Evolutionary conservation across 345 rosid genomes (phyloP).

Genomic region (Lumnitzera racemosa): DNA sequence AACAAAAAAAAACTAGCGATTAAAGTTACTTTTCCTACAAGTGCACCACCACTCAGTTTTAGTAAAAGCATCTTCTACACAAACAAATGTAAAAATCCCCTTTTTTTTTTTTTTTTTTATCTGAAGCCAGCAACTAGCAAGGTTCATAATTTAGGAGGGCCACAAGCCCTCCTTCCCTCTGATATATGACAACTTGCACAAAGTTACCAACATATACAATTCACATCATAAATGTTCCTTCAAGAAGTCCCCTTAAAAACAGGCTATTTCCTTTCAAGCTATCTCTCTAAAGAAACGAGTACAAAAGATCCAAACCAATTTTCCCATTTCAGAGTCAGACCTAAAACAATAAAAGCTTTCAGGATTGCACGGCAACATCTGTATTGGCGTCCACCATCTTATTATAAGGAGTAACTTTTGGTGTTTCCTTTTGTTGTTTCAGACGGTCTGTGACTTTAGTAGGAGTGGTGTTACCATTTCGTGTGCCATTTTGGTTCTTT

Average conservation of each 20-base stretch:
- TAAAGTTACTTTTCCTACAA: no score
- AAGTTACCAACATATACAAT: slow-evolving; percentile 34
- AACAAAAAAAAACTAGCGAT: no score
- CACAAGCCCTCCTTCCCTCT: slow-evolving; percentile 8
- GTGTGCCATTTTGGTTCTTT: slow-evolving; percentile 20
- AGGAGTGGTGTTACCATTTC: slow-evolving; percentile 29
- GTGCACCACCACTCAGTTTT: no score
- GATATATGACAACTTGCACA: slow-evolving; percentile 18
- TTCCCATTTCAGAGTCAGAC: slow-evolving; percentile 16
- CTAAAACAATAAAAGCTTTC: slow-evolving; percentile 10
- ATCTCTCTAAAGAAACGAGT: slow-evolving; percentile 6
- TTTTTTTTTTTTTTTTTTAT: no score
- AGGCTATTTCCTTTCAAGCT: slow-evolving; percentile 23
- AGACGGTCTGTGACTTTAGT: slow-evolving; percentile 37
- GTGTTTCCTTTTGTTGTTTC: slow-evolving; percentile 27
- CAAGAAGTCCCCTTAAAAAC: slow-evolving; percentile 1
- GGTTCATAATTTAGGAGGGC: no score
- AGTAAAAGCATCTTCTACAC: no score
- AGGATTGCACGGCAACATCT: slow-evolving; percentile 33
- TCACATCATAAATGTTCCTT: slow-evolving; percentile 13
- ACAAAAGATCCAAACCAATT: slow-evolving; percentile 12
- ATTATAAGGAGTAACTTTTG: slow-evolving; percentile 33
- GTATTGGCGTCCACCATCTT: slow-evolving; percentile 21
- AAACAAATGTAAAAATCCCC: no score
- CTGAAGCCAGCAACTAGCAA: no score